These are phyloP conservation scores for Nakataea oryzae DNA, from an alignment of 2,329 filamentous ascomycete species.

Conservation along the genomic window DNA sequence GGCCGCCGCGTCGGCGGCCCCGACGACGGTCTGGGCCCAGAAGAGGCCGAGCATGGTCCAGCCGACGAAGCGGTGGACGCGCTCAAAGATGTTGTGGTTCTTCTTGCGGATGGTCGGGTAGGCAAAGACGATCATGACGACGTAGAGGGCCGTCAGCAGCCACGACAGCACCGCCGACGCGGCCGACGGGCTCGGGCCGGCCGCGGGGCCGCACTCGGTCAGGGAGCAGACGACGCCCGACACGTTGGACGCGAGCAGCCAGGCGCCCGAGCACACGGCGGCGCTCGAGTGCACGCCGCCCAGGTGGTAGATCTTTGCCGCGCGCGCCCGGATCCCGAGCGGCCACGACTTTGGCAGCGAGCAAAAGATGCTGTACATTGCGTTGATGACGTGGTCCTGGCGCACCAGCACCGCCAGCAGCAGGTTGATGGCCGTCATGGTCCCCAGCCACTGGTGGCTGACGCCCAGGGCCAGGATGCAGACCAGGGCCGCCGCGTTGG, in stretches of 20 bases:
- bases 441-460: slow-evolving; percentile 25
- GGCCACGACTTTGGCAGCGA: slow-evolving; percentile 22
- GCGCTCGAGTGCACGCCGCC: slow-evolving; percentile 39
- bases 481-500: slow-evolving; percentile 36
- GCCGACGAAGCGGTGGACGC: slow-evolving; percentile 59
- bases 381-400: slow-evolving; percentile 42
- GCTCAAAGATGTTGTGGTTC: slow-evolving; percentile 60
- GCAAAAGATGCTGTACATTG: slow-evolving; percentile 10
- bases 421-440: slow-evolving; percentile 27
- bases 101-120: slow-evolving; percentile 53
- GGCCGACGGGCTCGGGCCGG: slow-evolving; percentile 12
- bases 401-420: slow-evolving; percentile 38
- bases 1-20: slow-evolving; percentile 12
- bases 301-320: slow-evolving; percentile 38
- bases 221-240: slow-evolving; percentile 21
- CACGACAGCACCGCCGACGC: slow-evolving; percentile 38
- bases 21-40: slow-evolving; percentile 18
- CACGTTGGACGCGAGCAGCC: slow-evolving; percentile 30
- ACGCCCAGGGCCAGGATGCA: slow-evolving; percentile 17
- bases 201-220: slow-evolving; percentile 6
- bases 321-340: slow-evolving; percentile 32
- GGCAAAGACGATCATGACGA: slow-evolving; percentile 52
- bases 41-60: slow-evolving; percentile 48
- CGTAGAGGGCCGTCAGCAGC: slow-evolving; percentile 39
- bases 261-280: slow-evolving; percentile 33